Conservation (phyloP, 495 filamentous ascomycete genomes). For the Thozetella sp. region DNA sequence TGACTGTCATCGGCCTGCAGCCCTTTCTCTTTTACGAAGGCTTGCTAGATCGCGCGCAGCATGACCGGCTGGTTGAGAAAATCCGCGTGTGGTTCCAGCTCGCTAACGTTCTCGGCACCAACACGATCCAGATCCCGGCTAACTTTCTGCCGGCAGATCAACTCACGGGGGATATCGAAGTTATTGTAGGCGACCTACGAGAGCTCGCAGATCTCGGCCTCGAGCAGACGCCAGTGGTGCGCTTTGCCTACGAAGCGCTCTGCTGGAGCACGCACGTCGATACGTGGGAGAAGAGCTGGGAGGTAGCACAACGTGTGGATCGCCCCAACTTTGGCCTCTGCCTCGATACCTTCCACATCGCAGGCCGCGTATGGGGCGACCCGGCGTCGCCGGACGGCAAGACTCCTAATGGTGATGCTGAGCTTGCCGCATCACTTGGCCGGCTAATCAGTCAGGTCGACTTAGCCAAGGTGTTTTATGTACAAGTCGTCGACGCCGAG, state of each 20-base stretch:
- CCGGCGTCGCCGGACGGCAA: conserved; percentile 55
- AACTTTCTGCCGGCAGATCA: conserved; percentile 64
- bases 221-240: conserved; percentile 52
- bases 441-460: conserved; percentile 60
- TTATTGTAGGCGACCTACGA: conserved; percentile 66
- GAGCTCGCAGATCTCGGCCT: conserved; percentile 67
- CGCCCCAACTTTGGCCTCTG: conserved; percentile 77
- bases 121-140: conserved; percentile 74
- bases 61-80: conserved; percentile 60
- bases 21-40: conserved; percentile 83
- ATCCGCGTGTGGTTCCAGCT: conserved; percentile 71
- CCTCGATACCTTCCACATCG: conserved; percentile 82
- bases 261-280: conserved; percentile 74
- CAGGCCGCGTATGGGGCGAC: conserved; percentile 73
- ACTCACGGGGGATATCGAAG: conserved; percentile 53
- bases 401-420: conserved; percentile 57
- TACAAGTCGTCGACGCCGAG: conserved; percentile 81
- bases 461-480: conserved; percentile 71
- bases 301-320: conserved; percentile 67
- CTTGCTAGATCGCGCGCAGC: conserved; percentile 62
- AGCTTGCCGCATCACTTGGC: conserved; percentile 57
- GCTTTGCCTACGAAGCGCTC: conserved; percentile 77
- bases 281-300: conserved; percentile 73
- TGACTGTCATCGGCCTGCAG: conserved; percentile 72
- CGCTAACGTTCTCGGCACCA: conserved; percentile 63